Evolutionary conservation across 2,329 filamentous ascomycete species (phyloP).

Genomic region (Colletotrichum magnum): DNA sequence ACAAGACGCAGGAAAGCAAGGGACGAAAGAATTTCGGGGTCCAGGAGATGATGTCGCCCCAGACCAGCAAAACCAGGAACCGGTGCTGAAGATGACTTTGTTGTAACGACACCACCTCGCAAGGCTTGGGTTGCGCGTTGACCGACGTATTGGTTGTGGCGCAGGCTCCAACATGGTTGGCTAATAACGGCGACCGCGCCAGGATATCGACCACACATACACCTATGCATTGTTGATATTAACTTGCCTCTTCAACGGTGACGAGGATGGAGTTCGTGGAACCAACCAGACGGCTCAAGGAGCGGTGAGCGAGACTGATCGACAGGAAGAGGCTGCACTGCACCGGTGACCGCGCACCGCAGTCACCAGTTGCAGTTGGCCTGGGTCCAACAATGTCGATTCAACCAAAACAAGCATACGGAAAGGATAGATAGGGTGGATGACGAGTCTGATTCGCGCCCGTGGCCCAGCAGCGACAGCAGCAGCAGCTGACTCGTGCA

Average conservation of each 20-base stretch:
- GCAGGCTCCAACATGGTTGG: slow-evolving; percentile 8
- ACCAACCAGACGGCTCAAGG: neutral
- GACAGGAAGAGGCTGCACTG: too few species aligned
- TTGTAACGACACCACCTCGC: slow-evolving; percentile 21
- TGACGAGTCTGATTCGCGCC: too few species aligned
- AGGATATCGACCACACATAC: neutral
- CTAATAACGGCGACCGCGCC: neutral
- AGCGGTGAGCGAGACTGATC: neutral
- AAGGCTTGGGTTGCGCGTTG: slow-evolving; percentile 19
- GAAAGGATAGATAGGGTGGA: too few species aligned
- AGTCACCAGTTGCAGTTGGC: too few species aligned
- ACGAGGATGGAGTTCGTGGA: neutral
- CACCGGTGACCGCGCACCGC: too few species aligned
- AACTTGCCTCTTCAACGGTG: slow-evolving; percentile 14
- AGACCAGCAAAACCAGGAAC: slow-evolving; percentile 1
- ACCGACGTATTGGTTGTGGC: slow-evolving; percentile 8
- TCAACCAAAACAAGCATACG: too few species aligned
- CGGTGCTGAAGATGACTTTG: slow-evolving; percentile 9
- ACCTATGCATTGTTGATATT: neutral
- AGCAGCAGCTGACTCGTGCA: too few species aligned
- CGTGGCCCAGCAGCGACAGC: too few species aligned
- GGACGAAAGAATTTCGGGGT: neutral
- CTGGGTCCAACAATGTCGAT: too few species aligned
- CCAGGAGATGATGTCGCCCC: slow-evolving; percentile 1
- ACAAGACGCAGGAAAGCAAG: slow-evolving; percentile 3